A percentile compares a stretch with the other conserved stretches of the same genome.
Evolutionary conservation across 441 rosid genomes (phyloP).

Genomic region (Arabidopsis lyrata): DNA sequence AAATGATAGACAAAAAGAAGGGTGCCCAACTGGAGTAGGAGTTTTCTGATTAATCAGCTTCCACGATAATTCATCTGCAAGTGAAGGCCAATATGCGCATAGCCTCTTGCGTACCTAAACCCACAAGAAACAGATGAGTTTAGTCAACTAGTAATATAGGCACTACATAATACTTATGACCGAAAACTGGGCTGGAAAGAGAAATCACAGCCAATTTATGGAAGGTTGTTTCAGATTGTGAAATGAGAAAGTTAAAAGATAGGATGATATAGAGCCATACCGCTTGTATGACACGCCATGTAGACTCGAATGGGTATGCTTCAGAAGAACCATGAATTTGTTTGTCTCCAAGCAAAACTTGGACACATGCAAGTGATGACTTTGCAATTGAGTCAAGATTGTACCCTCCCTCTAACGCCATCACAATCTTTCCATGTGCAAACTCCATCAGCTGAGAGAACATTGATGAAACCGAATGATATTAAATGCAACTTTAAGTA

Average conservation of each 20-base stretch:
- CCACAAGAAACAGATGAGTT: constrained; percentile 26
- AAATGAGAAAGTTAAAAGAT: constrained; percentile 21
- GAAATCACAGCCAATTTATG: constrained; percentile 1
- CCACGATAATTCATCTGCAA: constrained; percentile 73
- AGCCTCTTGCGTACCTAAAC: constrained; percentile 76
- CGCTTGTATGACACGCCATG: constrained; percentile 84
- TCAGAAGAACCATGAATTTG: constrained; percentile 59
- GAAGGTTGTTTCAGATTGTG: constrained; percentile 6
- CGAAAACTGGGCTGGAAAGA: constrained; percentile 4
- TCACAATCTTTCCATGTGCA: constrained; percentile 80
- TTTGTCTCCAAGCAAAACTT: constrained; percentile 75
- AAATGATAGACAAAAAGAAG: constrained; percentile 19
- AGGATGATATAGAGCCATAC: constrained; percentile 50
- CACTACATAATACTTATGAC: not conserved
- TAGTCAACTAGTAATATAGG: constrained; percentile 9
- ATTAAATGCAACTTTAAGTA: not conserved
- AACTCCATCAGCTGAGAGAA: constrained; percentile 78
- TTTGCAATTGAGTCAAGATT: constrained; percentile 84
- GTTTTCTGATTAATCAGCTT: constrained; percentile 62
- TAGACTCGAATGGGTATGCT: constrained; percentile 83
- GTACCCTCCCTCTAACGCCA: constrained; percentile 98
- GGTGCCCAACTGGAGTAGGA: constrained; percentile 55
- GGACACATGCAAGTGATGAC: constrained; percentile 85
- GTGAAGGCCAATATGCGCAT: constrained; percentile 75
- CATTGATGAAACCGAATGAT: constrained; percentile 5